These are phyloP conservation scores for Amaranthus tricolor DNA, from an alignment of 179 eudicot species.

Conservation along the genomic window DNA sequence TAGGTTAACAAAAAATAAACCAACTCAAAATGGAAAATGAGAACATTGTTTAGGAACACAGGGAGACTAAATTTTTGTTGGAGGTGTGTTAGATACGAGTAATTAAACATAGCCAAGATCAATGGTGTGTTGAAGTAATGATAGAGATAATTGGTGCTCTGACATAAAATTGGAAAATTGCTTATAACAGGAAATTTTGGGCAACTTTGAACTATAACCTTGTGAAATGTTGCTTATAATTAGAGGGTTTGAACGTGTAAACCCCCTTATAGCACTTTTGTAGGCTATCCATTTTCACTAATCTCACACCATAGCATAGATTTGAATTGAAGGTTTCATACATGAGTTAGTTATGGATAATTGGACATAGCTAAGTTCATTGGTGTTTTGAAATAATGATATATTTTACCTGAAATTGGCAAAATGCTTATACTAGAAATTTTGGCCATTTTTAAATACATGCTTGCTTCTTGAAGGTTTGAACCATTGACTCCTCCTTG, in stretches of 20 bases:
- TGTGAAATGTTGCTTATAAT: not conserved
- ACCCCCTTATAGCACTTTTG: not conserved
- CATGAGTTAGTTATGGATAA: too few species aligned
- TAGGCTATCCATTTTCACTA: not conserved
- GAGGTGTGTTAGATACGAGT: not conserved
- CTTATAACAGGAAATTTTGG: not conserved
- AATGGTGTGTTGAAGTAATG: not conserved
- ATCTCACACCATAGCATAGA: not conserved
- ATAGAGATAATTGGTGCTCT: not conserved
- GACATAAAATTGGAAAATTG: not conserved
- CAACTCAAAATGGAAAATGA: too few species aligned
- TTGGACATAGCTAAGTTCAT: too few species aligned
- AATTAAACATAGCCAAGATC: not conserved
- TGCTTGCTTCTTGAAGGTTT: not conserved
- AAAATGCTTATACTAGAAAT: not conserved
- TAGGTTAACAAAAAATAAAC: too few species aligned
- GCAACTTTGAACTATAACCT: not conserved
- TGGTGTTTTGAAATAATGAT: not conserved
- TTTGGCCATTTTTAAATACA: not conserved
- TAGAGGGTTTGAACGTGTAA: not conserved
- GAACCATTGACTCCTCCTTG: too few species aligned
- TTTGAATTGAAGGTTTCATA: not conserved
- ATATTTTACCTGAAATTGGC: not conserved
- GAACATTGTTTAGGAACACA: not conserved
- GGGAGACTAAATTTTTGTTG: not conserved